Evolutionary conservation across 2,329 filamentous ascomycete genomes (phyloP).

Genomic region (Curvularia lunata): DNA sequence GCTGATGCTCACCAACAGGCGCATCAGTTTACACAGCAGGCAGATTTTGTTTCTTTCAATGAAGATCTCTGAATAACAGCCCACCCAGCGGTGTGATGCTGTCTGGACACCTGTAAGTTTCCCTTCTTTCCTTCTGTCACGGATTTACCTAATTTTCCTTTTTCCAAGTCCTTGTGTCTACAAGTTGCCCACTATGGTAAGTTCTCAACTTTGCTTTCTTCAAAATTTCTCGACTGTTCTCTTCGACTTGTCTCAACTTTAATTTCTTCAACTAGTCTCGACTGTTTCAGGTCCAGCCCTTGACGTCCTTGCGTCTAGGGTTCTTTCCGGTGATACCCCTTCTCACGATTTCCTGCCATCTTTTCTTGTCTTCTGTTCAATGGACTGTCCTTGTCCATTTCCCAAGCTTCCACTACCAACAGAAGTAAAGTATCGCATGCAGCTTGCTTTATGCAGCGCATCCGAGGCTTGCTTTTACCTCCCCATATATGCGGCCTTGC

Average conservation of each 20-base stretch:
- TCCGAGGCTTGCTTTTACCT: slow-evolving; percentile 9
- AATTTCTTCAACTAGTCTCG: slow-evolving; percentile 14
- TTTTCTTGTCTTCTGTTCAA: slow-evolving; percentile 7
- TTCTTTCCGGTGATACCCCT: slow-evolving; percentile 34
- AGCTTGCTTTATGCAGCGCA: slow-evolving; percentile 2
- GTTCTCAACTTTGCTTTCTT: slow-evolving; percentile 18
- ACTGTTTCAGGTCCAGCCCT: slow-evolving; percentile 17
- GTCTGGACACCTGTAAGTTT: slow-evolving; percentile 23
- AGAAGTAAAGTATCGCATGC: neutral
- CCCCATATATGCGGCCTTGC: slow-evolving; percentile 14
- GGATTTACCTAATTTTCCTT: slow-evolving; percentile 21
- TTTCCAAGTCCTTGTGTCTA: slow-evolving; percentile 19
- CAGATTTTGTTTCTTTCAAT: slow-evolving; percentile 40
- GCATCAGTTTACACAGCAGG: slow-evolving; percentile 39
- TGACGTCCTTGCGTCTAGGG: slow-evolving; percentile 24
- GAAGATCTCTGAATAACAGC: slow-evolving; percentile 21
- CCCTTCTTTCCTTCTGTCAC: slow-evolving; percentile 10
- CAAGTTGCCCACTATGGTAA: slow-evolving; percentile 24
- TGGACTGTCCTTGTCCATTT: neutral
- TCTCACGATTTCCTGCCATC: slow-evolving; percentile 25
- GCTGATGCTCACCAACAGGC: slow-evolving; percentile 6
- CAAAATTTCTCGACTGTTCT: neutral
- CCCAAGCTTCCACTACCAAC: neutral
- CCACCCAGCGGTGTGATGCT: slow-evolving; percentile 1
- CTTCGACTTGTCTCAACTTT: slow-evolving; percentile 8